Evolutionary conservation across 177 flowering plant species (phyloP), one percentile per base, ranked within the genome.

Genomic region (Vitis hybrid): DNA sequence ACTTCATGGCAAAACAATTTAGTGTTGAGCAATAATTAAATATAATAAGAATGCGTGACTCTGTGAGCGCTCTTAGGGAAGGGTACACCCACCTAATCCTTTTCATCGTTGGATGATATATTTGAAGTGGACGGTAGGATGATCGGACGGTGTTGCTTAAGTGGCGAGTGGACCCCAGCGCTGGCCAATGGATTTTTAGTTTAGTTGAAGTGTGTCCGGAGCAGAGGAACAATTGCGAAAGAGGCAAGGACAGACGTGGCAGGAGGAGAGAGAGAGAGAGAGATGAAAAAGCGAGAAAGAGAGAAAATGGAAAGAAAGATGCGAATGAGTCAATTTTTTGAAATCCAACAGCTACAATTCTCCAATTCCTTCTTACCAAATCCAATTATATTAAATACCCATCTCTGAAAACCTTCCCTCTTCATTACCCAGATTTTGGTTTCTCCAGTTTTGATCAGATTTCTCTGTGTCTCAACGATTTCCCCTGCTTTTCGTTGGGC

Each of bases 331-430:
- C 26, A 7, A 39, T 60, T 65, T 52, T 70, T 70, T 67, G 66
- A 69, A 81, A 74, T 68, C 72, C 76, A 60, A 77, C 79, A 65
- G 75, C 79, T 77, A 77, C 80, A 79, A 68, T 77, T 74, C 66
- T 73, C 45, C 78, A 48, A 78, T 58, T 73, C 71, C 63, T 61
- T 58, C 50, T 14, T 63, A 76, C 78, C 82, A 76, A 82, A 79
- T 73, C 76, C 71, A 65, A 39, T 53, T 2, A 70, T 51, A 66
- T 76, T 61, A 59, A 68, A 79, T 72, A 75, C 84, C 87, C 86
- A 73, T 13, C 50, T 72, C 45, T 48, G 11, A 59, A 74, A 76
- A 48, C 79, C 69, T 56, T 48, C 53, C 2, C 51, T 78, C 76
- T 64, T 15, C 77, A 80, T 66, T 45, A 79, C 82, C 84, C 83